Percentiles rank a stretch among this genome's conserved stretches.
phyloP scores from a whole-genome alignment of 108 stramenopile genomes.

The Stephanodiscus minutulus region DNA sequence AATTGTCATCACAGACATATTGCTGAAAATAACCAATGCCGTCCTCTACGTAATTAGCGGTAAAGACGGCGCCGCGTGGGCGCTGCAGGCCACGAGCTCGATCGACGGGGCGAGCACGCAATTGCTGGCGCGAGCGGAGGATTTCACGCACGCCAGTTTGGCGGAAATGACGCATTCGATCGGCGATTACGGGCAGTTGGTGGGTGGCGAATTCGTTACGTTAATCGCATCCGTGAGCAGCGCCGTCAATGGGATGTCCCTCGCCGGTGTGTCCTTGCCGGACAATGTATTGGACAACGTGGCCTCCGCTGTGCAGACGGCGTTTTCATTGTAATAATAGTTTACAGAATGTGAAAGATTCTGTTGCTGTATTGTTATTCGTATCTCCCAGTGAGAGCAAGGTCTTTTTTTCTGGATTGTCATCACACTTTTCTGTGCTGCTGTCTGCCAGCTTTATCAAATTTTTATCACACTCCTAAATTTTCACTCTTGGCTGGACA shows the following conservation, averaged over 20 bases:
- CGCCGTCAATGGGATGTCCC: constrained; percentile 1
- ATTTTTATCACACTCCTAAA: too few relatives aligned
- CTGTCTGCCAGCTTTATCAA: too few relatives aligned
- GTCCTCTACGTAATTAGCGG: constrained; percentile 37
- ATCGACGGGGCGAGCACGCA: constrained; percentile 19
- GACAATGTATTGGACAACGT: constrained; percentile 20
- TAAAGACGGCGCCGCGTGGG: constrained; percentile 33
- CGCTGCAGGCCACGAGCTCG: constrained; percentile 25
- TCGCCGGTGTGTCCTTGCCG: not conserved
- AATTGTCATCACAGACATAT: constrained; percentile 32
- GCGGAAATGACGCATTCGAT: constrained; percentile 26
- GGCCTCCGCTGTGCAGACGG: constrained; percentile 27
- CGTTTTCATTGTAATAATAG: constrained; percentile 13
- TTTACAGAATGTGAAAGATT: not conserved
- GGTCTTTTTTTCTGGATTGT: too few relatives aligned
- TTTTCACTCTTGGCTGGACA: too few relatives aligned
- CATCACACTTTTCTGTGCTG: too few relatives aligned
- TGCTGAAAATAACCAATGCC: constrained; percentile 38
- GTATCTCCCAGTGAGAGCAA: not conserved
- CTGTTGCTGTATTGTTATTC: not conserved
- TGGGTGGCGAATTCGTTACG: constrained; percentile 31
- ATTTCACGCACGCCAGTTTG: constrained; percentile 37
- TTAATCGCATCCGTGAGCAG: constrained; percentile 16
- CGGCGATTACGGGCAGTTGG: constrained; percentile 32
- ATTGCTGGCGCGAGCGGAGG: constrained; percentile 32